phyloP scores from a whole-genome alignment of 805 yeast genomes.

The Hanseniaspora taiwanica region DNA sequence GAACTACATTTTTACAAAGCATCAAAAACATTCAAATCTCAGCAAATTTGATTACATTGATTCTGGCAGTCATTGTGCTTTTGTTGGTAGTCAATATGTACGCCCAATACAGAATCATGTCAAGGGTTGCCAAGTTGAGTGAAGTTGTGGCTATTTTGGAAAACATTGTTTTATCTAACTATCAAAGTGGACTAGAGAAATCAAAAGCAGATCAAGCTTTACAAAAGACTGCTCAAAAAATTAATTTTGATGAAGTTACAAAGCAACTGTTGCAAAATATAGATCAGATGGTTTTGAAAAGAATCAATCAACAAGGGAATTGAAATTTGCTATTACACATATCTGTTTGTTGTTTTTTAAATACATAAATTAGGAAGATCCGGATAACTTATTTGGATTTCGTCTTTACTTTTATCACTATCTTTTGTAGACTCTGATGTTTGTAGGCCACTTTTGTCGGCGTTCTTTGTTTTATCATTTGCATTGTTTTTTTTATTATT shows the following conservation, averaged over 20 bases:
- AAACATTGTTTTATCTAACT: no score
- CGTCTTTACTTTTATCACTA: neutral
- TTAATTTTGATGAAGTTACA: constrained; percentile 1
- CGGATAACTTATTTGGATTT: neutral
- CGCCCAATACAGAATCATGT: neutral
- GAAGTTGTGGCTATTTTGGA: neutral
- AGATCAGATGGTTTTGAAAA: constrained; percentile 3
- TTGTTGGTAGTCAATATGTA: neutral
- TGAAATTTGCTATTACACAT: no score
- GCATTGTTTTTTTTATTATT: neutral
- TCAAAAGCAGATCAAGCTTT: no score
- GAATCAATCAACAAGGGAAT: constrained; percentile 2
- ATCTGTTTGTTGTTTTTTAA: neutral
- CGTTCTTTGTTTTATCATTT: no score
- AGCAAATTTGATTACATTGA: neutral
- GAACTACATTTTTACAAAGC: no score
- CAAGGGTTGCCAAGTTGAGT: neutral
- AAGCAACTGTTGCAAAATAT: constrained; percentile 3
- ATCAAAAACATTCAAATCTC: neutral
- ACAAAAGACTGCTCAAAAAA: neutral
- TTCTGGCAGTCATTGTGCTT: neutral
- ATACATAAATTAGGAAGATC: neutral
- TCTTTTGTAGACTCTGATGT: no score
- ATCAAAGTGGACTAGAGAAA: no score
- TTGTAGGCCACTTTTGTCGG: no score